Conservation (phyloP, 495 filamentous ascomycete species). For the Neurospora sp. region DNA sequence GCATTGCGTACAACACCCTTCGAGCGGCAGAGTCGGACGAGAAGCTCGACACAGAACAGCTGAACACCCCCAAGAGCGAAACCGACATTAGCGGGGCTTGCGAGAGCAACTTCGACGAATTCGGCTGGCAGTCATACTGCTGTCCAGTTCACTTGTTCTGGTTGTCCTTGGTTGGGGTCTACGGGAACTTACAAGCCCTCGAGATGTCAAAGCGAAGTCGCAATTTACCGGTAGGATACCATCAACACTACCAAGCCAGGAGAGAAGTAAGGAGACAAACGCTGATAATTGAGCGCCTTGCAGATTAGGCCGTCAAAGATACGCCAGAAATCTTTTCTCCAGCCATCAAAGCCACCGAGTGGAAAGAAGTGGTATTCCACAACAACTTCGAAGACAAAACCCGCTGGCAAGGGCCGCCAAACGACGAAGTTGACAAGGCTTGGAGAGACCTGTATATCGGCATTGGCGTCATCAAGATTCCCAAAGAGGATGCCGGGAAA, state of each 20-base stretch:
- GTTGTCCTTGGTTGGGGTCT: not conserved
- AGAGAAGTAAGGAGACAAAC: not conserved
- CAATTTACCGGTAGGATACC: not conserved
- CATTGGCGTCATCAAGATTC: slow-evolving; percentile 1
- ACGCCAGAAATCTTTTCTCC: slow-evolving; percentile 1
- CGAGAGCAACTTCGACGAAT: not conserved
- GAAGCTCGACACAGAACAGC: not conserved
- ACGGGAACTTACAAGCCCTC: not conserved
- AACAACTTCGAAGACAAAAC: slow-evolving; percentile 1
- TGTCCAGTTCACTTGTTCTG: not conserved
- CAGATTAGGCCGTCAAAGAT: not conserved
- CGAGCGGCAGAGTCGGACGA: not conserved
- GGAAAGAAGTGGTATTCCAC: slow-evolving; percentile 2
- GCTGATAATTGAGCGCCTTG: no score
- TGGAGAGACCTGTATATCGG: not conserved
- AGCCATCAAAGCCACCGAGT: not conserved
- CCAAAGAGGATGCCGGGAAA: not conserved
- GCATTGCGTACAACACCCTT: not conserved
- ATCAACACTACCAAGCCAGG: not conserved
- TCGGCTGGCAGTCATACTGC: not conserved
- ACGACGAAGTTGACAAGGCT: slow-evolving; percentile 1
- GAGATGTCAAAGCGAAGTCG: not conserved
- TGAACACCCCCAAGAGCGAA: not conserved
- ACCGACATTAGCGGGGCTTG: not conserved
- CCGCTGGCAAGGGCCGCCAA: not conserved